These are phyloP conservation scores for Isoetes taiwanensis DNA, from an alignment of 75 land plant species.

Conservation along the genomic window DNA sequence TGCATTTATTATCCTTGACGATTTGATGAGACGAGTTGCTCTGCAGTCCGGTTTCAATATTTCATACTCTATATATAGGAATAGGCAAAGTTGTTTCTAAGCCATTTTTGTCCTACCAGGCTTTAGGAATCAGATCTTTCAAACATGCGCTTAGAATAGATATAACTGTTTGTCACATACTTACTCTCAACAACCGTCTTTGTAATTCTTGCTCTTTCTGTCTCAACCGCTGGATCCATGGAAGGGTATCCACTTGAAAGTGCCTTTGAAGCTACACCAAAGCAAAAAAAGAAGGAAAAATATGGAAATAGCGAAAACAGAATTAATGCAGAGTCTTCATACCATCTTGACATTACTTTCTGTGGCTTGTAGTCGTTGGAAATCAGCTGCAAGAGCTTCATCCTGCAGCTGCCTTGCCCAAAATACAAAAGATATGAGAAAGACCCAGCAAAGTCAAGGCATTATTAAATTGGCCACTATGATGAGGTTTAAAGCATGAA, in stretches of 20 bases:
- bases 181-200: conserved; percentile 75
- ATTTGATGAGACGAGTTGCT: too few relatives aligned
- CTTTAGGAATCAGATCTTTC: too few relatives aligned
- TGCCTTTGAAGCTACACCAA: conserved; percentile 73
- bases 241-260: conserved; percentile 73
- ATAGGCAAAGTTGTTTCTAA: too few relatives aligned
- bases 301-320: background rate
- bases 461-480: background rate
- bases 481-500: background rate
- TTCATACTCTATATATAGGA: too few relatives aligned
- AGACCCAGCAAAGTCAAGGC: background rate
- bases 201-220: conserved; percentile 81
- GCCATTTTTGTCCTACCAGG: too few relatives aligned
- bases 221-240: conserved; percentile 67
- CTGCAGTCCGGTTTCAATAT: too few relatives aligned
- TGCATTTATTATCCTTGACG: too few relatives aligned
- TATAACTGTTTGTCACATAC: too few relatives aligned
- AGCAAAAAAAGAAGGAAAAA: background rate
- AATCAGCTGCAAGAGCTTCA: conserved; percentile 78
- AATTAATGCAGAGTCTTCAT: conserved; percentile 6
- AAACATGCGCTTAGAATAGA: too few relatives aligned
- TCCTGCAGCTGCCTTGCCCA: conserved; percentile 78
- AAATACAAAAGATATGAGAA: background rate
- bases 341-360: conserved; percentile 93
- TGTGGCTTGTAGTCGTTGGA: conserved; percentile 66